Evolutionary conservation across 208 protist species (phyloP).

Genomic region (Acanthamoeba lenticulata): DNA sequence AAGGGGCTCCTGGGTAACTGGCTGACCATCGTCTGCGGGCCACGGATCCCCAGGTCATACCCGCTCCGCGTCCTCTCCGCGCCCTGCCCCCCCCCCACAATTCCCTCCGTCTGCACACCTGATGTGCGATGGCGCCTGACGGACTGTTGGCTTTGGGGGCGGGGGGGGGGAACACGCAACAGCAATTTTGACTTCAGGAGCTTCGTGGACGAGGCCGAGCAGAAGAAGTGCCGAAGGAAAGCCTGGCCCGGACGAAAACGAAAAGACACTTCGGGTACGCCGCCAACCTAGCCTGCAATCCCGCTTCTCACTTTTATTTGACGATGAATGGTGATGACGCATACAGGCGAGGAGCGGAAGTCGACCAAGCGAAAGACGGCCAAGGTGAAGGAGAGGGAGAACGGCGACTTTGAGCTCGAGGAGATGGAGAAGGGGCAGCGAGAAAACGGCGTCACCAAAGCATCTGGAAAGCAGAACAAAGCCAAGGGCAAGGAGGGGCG

Average conservation of each 20-base stretch:
- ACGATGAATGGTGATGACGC: too few species aligned
- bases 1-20: slow-evolving; percentile 14
- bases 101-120: too few species aligned
- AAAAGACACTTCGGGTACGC: background rate
- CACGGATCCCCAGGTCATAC: background rate
- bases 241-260: slow-evolving; percentile 2
- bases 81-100: too few species aligned
- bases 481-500: background rate
- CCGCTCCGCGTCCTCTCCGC: too few species aligned
- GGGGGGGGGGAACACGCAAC: too few species aligned
- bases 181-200: slow-evolving; percentile 48
- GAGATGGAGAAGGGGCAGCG: background rate
- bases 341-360: background rate
- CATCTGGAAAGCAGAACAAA: background rate
- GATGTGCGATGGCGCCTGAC: too few species aligned
- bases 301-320: too few species aligned
- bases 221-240: slow-evolving; percentile 45
- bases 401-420: background rate
- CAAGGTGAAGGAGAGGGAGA: background rate
- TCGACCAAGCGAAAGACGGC: slow-evolving; percentile 15
- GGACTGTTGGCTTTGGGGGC: background rate
- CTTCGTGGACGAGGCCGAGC: background rate
- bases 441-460: too few species aligned
- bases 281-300: too few species aligned
- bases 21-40: background rate